These are phyloP conservation scores for Sporothrix luriei DNA, from an alignment of 2,329 filamentous ascomycete species.

Conservation along the genomic window DNA sequence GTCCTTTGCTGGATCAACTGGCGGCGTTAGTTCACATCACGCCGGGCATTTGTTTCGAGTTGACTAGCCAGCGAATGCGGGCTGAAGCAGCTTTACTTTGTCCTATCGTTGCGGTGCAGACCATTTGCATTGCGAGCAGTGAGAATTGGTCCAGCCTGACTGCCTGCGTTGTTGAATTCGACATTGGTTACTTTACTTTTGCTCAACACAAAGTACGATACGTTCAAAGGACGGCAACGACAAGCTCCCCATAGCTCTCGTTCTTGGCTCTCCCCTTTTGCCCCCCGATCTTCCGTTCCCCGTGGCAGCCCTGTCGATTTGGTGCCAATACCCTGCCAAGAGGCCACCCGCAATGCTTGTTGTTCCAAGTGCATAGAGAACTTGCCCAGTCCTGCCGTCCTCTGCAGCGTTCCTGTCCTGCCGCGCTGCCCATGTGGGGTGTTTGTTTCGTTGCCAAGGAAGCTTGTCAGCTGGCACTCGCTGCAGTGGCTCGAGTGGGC, in stretches of 20 bases:
- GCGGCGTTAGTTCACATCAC: background rate
- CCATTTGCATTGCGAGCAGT: constrained; percentile 5
- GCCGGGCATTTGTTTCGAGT: background rate
- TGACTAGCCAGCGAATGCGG: background rate
- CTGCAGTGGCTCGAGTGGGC: background rate
- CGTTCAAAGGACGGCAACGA: constrained; percentile 13
- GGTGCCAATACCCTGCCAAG: constrained; percentile 20
- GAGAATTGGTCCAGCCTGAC: background rate
- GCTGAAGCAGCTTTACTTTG: background rate
- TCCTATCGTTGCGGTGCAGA: background rate
- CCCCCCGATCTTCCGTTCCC: background rate
- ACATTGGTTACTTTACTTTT: background rate
- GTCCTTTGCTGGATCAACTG: background rate
- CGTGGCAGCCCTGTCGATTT: constrained; percentile 5
- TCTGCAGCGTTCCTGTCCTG: background rate
- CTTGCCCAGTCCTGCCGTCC: background rate
- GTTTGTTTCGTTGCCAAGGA: constrained; percentile 5
- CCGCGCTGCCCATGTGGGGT: background rate
- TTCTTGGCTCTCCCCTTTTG: constrained; percentile 4
- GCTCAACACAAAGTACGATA: background rate
- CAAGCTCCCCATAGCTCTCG: constrained; percentile 22
- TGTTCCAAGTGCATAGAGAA: constrained; percentile 8
- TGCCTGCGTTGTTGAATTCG: background rate
- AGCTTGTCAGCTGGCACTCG: background rate
- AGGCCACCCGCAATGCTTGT: constrained; percentile 22